Evolutionary conservation across 2,329 filamentous ascomycete genomes (phyloP).

Genomic region (Didymella segeticola): DNA sequence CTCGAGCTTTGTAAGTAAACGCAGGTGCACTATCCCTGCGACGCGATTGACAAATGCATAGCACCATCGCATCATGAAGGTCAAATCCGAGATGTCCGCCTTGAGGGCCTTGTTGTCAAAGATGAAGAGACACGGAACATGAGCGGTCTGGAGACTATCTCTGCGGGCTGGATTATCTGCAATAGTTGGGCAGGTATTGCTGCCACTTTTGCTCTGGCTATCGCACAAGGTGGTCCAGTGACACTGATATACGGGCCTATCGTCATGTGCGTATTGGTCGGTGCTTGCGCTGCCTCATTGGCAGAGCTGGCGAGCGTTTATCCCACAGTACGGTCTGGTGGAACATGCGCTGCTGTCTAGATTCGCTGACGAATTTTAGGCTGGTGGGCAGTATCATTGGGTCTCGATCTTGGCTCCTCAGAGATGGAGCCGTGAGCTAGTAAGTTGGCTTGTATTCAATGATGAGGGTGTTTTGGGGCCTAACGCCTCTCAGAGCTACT

Average conservation of each 20-base stretch:
- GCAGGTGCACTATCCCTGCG: background rate
- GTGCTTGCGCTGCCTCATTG: conserved; percentile 19
- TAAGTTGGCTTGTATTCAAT: background rate
- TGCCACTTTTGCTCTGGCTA: conserved; percentile 21
- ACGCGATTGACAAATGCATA: background rate
- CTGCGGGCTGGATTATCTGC: conserved; percentile 26
- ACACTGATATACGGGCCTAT: conserved; percentile 25
- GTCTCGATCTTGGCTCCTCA: conserved; percentile 53
- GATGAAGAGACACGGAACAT: conserved; percentile 16
- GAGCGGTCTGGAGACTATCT: conserved; percentile 22
- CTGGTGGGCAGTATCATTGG: conserved; percentile 34
- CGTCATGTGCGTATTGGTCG: conserved; percentile 21
- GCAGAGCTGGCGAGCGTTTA: conserved; percentile 43
- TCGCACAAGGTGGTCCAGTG: conserved; percentile 20
- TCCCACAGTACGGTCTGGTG: conserved; percentile 32
- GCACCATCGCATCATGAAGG: conserved; percentile 15
- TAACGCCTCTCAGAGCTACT: conserved; percentile 20
- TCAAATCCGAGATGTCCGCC: conserved; percentile 8
- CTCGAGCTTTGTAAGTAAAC: background rate
- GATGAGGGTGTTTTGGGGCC: background rate
- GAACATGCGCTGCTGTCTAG: background rate
- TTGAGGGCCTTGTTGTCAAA: conserved; percentile 17
- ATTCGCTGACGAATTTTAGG: background rate
- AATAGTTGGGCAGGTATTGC: conserved; percentile 27
- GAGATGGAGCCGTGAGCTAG: conserved; percentile 18